phyloP scores from a whole-genome alignment of 108 stramenopile species.

The Cyclotella distinguenda region DNA sequence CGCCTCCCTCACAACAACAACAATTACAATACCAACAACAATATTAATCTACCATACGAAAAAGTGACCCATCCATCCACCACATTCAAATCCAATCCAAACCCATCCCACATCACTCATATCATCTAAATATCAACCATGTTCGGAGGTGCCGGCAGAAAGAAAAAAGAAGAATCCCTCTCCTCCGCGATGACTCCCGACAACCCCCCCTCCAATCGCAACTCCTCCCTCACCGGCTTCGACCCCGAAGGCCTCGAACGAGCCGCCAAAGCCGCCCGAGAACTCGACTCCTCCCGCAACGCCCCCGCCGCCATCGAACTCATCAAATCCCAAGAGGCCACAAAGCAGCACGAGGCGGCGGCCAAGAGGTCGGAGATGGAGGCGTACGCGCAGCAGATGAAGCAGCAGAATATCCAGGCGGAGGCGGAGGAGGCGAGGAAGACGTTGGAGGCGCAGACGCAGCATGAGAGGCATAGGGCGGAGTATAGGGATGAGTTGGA shows the following conservation, averaged over 20 bases:
- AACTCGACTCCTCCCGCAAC: conserved; percentile 80
- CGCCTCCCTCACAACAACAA: no score
- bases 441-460: conserved; percentile 91
- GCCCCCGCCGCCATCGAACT: conserved; percentile 85
- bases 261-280: conserved; percentile 91
- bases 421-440: conserved; percentile 94
- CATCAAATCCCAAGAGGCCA: conserved; percentile 92
- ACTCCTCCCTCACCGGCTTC: conserved; percentile 74
- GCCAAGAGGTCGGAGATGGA: conserved; percentile 89
- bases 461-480: conserved; percentile 87
- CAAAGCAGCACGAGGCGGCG: conserved; percentile 90
- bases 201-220: conserved; percentile 61
- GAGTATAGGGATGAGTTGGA: conserved; percentile 95
- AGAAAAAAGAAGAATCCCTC: conserved; percentile 65
- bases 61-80: no score
- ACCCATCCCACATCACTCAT: no score
- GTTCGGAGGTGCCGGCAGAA: conserved; percentile 58
- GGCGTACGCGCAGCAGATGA: conserved; percentile 86
- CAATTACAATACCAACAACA: no score
- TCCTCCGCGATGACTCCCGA: conserved; percentile 79
- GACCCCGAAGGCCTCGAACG: conserved; percentile 94
- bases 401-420: conserved; percentile 87
- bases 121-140: conserved; percentile 21
- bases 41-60: no score
- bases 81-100: no score